Conservation (phyloP, 257 asterid species). For the Verbena officinalis region DNA sequence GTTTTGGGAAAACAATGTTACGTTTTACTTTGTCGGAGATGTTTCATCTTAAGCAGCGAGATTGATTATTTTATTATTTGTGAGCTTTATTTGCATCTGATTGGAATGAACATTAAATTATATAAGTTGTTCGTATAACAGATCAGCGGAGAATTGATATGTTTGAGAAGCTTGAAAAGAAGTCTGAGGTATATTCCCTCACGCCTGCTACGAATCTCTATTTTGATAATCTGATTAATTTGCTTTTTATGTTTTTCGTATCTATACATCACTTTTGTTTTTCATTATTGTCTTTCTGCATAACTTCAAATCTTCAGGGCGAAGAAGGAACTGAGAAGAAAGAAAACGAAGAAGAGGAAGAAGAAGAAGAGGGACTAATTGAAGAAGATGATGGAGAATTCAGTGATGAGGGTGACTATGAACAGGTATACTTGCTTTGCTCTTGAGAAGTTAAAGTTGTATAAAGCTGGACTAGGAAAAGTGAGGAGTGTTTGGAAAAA, state of each 20-base stretch:
- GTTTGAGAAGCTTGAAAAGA: conserved; percentile 59
- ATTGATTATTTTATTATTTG: background rate
- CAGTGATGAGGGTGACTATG: conserved; percentile 70
- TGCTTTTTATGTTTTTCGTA: background rate
- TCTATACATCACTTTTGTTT: background rate
- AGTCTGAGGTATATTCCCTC: conserved; percentile 38
- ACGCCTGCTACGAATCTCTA: background rate
- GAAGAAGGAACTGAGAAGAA: conserved; percentile 44
- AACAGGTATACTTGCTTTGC: conserved; percentile 41
- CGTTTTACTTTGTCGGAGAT: background rate
- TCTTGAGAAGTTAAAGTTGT: too few relatives aligned
- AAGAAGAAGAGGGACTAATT: conserved; percentile 41
- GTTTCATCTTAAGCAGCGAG: background rate
- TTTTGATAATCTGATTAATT: background rate
- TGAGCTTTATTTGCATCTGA: background rate
- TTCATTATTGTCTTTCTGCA: background rate
- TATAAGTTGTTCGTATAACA: conserved; percentile 29
- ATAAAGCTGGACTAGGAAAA: too few relatives aligned
- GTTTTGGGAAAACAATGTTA: background rate
- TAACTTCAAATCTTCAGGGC: conserved; percentile 40
- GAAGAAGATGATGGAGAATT: conserved; percentile 60
- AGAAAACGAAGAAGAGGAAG: conserved; percentile 63
- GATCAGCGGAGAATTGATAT: conserved; percentile 48
- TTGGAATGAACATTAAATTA: conserved; percentile 11
- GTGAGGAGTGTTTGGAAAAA: too few relatives aligned